Evolutionary conservation across 352 stramenopile species (phyloP), one percentile per base, ranked within the genome.

Genomic region (Blastocystis sp.): DNA sequence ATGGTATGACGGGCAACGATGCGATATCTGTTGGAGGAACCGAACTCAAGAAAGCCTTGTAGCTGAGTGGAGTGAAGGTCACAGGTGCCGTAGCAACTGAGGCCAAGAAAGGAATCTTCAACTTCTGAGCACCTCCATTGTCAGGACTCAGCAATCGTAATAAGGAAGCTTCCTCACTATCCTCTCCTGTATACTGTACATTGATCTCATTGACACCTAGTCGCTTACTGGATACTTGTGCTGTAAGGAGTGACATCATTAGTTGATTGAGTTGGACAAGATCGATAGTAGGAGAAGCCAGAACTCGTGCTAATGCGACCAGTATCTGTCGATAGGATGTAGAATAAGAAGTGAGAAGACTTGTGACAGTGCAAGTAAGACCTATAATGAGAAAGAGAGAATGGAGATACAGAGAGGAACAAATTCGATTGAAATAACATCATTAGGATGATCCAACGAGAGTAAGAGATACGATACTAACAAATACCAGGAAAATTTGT

Each of bases 401-500:
- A 46, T 42, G 14, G 9, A 27, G 1, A 14, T 35, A 83, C 71
- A 29, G 29, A 83, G 71, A 61, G 71, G 71, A 12, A 83, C 12
- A 21, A 83, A 83, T 37, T 83, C 42, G 6, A 83, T 27, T 0
- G 57, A 37, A 56, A 83, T 52, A 12, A 32, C 14, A 51, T 83
- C 71, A 37, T 29, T 83, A 37, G 71, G 71, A 51, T 43, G 46
- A 12, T 83, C 71, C n/a, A 42, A 1, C 1, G 37, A 51, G 21
- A 83, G 32, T n/a, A 63, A 42, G 0, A 83, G 19, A 42, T 65
- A 83, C 1, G 71, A 42, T 14, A 63, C 27, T n/a, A 83, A 56
- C n/a, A 83, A 19, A 14, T 43, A 24, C 71, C 71, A 83, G 7
- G 71, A 43, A 42, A 65, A 83, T 11, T 19, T 35, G 54, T 83